Conservation (phyloP, 352 stramenopile species). For the Pythium brassicae region DNA sequence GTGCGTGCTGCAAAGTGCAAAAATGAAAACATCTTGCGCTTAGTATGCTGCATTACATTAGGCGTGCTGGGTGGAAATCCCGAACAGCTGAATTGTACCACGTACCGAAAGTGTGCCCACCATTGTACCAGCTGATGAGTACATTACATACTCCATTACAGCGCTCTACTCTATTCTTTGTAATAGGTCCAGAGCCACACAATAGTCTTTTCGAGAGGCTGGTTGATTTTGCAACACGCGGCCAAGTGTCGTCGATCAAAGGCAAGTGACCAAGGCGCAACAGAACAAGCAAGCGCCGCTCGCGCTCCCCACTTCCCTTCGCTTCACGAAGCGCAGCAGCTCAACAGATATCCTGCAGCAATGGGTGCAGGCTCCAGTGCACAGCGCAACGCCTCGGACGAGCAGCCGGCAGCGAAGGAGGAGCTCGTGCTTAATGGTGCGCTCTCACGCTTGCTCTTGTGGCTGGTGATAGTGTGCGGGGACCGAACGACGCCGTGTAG, state of each 20-base stretch:
- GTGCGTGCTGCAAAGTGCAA: background rate
- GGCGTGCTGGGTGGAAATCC: too few species aligned
- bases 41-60: background rate
- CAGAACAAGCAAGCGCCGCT: too few species aligned
- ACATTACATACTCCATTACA: too few species aligned
- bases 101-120: too few species aligned
- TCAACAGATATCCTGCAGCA: background rate
- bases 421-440: constrained; percentile 67
- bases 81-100: too few species aligned
- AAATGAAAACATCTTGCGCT: background rate
- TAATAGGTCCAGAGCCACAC: too few species aligned
- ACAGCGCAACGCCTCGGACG: constrained; percentile 49
- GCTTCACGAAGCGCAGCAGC: background rate
- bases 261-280: too few species aligned
- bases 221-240: too few species aligned
- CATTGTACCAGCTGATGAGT: too few species aligned
- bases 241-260: too few species aligned
- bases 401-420: constrained; percentile 37
- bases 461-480: background rate
- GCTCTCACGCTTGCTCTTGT: background rate
- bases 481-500: too few species aligned
- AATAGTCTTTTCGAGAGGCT: background rate
- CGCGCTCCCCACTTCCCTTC: background rate
- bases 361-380: constrained; percentile 15
- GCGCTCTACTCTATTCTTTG: too few species aligned